Evolutionary conservation across 768 basidiomycete species (phyloP), one percentile per base, ranked within the genome.

Genomic region (button mushroom (Agaricus bisporus)): DNA sequence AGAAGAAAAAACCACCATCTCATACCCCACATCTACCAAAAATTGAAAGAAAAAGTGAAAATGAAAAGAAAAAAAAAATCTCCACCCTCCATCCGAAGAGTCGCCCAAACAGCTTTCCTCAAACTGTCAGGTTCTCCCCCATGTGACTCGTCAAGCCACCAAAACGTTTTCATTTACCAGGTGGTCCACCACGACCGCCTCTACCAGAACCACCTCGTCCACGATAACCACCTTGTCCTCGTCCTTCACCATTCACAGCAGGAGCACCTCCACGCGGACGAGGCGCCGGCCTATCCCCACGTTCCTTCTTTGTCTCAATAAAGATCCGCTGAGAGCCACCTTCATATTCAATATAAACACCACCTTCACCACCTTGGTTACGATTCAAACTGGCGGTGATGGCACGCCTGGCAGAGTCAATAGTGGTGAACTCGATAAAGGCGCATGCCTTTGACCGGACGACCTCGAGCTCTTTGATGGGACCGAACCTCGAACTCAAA

Each of bases 251-350:
- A 56, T 76, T 75, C 45, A 71, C 71, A 15, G 56, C 41, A 15
- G 86, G 82, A 1, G 73, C 71, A 29, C 83, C 86, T 39, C 85
- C 83, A 15, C 87, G 77, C 5, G 81, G 76, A 14, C 82, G 81
- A 2, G 85, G 85, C 53, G 94, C 72, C 1, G 83, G 83, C 51
- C 92, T 70, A n/a, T 97, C 92, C 36, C 83, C 82, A 42, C 92
- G 79, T 72, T 98, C 94, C 75, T 93, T 97, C 68, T 90, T 81
- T 41, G 88, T 90, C 78, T 95, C 94, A 35, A 98, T 82, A 56
- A 72, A 76, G 55, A 98, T 83, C 55, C 86, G 73, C 32, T 78
- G 71, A 2, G 58, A 68, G 6, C 81, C 82, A 3, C 78, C 79
- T 1, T 80, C 85, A 8, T 78, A 75, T 45, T 88, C 87, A 48